Conservation (phyloP, 495 filamentous ascomycete species). For the Xylaria cubensis region DNA sequence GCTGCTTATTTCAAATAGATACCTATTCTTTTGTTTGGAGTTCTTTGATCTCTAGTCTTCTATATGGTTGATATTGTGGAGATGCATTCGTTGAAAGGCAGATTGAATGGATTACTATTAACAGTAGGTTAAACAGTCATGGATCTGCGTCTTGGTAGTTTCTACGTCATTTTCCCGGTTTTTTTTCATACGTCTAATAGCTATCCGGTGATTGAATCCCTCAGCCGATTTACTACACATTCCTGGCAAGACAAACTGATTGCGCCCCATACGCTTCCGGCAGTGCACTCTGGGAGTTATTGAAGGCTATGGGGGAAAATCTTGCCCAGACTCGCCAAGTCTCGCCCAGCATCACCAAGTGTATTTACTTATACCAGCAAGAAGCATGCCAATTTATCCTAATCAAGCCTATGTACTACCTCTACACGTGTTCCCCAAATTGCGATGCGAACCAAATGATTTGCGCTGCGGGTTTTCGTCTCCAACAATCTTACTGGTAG, state of each 20-base stretch:
- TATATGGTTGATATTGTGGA: background rate
- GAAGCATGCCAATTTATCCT: background rate
- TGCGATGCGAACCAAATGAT: conserved; percentile 20
- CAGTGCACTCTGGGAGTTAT: background rate
- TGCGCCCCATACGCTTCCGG: conserved; percentile 1
- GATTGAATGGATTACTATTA: conserved; percentile 12
- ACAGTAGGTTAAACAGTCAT: background rate
- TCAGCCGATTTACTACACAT: conserved; percentile 2
- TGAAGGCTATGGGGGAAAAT: background rate
- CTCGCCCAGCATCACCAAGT: background rate
- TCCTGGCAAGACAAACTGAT: background rate
- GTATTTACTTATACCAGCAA: background rate
- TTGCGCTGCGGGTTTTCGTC: background rate
- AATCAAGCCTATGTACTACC: background rate
- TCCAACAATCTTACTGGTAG: conserved; percentile 6
- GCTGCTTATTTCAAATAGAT: conserved; percentile 6
- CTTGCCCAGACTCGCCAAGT: conserved; percentile 1
- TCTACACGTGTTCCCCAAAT: conserved; percentile 14
- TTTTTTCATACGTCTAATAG: background rate
- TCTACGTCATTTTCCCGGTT: conserved; percentile 6
- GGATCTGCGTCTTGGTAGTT: background rate
- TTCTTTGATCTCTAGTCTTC: background rate
- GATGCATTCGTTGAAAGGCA: background rate
- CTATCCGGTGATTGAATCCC: background rate
- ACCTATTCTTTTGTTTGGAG: background rate